phyloP scores from a whole-genome alignment of 352 stramenopile species.

The Globisporangium spinosum region DNA sequence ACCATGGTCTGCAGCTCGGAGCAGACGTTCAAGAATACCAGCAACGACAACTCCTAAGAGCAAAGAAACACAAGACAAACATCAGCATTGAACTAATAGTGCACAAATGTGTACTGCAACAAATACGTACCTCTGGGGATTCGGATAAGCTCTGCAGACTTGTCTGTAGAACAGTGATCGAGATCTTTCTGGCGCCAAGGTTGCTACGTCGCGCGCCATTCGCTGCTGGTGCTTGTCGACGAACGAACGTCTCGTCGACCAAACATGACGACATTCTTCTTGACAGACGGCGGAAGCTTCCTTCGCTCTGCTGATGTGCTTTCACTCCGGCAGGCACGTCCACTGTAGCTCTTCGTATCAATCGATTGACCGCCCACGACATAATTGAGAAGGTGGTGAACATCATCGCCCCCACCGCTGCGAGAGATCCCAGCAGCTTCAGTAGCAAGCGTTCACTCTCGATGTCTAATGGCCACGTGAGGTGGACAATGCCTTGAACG shows the following conservation, averaged over 20 bases:
- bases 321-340: background rate
- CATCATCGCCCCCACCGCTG: background rate
- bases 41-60: slow-evolving; percentile 13
- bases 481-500: slow-evolving; percentile 5
- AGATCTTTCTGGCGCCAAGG: background rate
- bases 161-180: slow-evolving; percentile 11
- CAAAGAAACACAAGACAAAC: background rate
- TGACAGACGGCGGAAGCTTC: slow-evolving; percentile 9
- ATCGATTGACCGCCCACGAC: background rate
- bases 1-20: slow-evolving; percentile 15
- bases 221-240: background rate
- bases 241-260: slow-evolving; percentile 14
- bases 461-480: slow-evolving; percentile 7
- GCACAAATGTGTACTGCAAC: background rate
- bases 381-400: background rate
- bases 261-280: slow-evolving; percentile 11
- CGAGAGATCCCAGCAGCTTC: slow-evolving; percentile 5
- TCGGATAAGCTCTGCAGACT: slow-evolving; percentile 14
- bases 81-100: background rate
- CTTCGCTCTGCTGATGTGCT: background rate
- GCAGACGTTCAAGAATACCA: slow-evolving; percentile 19
- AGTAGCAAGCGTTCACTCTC: slow-evolving; percentile 13
- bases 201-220: background rate
- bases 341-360: background rate
- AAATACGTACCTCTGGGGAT: slow-evolving; percentile 9